Percentiles rank a stretch among this genome's conserved stretches.
Evolutionary conservation across 2,329 filamentous ascomycete species (phyloP).

Genomic region (Botrytis porri): DNA sequence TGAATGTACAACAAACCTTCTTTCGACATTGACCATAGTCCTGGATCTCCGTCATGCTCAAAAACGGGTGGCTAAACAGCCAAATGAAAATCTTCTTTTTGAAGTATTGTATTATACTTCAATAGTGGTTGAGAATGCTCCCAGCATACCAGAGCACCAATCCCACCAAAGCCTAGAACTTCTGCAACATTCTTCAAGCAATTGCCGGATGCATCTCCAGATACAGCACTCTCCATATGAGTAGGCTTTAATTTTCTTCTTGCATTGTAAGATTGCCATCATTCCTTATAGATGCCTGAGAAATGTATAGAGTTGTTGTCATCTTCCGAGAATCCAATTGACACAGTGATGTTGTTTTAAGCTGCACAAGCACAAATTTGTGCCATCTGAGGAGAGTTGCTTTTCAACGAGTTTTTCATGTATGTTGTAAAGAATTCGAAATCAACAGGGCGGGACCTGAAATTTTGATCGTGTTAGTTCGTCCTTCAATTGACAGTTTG

Average conservation of each 20-base stretch:
- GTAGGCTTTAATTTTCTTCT: conserved; percentile 46
- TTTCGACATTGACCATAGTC: conserved; percentile 27
- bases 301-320: conserved; percentile 46
- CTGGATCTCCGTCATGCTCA: conserved; percentile 46
- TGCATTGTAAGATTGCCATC: conserved; percentile 43
- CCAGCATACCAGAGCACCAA: conserved; percentile 54
- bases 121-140: conserved; percentile 51
- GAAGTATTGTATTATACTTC: conserved; percentile 47
- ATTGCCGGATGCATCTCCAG: conserved; percentile 55
- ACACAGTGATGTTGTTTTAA: conserved; percentile 46
- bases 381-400: conserved; percentile 44
- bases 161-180: conserved; percentile 45
- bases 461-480: neutral
- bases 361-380: conserved; percentile 45
- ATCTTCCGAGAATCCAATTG: conserved; percentile 47
- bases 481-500: neutral
- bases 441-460: neutral
- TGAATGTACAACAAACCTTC: conserved; percentile 28
- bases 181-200: conserved; percentile 51
- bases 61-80: conserved; percentile 54
- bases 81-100: conserved; percentile 51
- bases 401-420: conserved; percentile 36
- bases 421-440: neutral
- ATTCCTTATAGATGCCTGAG: conserved; percentile 50
- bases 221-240: conserved; percentile 46